These are phyloP conservation scores for Colletotrichum trifolii DNA, from an alignment of 2,329 filamentous ascomycete genomes.

Conservation along the genomic window DNA sequence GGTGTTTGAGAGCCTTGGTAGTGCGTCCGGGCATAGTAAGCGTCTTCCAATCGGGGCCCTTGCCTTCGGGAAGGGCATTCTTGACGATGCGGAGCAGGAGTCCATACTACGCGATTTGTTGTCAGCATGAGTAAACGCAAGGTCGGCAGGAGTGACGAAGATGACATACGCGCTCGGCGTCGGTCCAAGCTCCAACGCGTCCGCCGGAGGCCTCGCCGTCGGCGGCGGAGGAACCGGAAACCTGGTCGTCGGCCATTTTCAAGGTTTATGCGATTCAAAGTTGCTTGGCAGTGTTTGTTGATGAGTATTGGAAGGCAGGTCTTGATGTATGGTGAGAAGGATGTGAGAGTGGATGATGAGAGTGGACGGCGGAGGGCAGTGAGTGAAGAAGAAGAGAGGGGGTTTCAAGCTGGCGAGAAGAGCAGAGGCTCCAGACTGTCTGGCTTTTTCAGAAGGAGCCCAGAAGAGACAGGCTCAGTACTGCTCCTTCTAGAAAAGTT, in stretches of 20 bases:
- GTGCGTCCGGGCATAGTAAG: constrained; percentile 52
- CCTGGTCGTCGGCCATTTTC: constrained; percentile 42
- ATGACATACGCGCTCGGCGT: constrained; percentile 47
- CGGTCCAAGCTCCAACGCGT: constrained; percentile 46
- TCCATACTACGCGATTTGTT: constrained; percentile 42
- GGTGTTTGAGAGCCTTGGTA: constrained; percentile 50
- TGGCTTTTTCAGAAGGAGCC: no score
- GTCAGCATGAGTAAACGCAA: neutral
- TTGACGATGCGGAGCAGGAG: constrained; percentile 49
- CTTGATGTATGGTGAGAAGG: no score
- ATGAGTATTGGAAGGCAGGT: no score
- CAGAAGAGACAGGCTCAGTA: no score
- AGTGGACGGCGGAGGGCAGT: no score
- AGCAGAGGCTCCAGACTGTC: no score
- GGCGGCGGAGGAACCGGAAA: constrained; percentile 25
- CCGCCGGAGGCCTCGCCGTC: constrained; percentile 37
- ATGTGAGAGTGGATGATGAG: no score
- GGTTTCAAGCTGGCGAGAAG: no score
- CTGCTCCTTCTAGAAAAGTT: no score
- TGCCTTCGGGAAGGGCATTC: constrained; percentile 41
- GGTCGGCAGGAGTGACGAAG: neutral
- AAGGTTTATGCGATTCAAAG: neutral
- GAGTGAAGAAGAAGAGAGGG: no score
- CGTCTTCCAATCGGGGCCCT: constrained; percentile 48
- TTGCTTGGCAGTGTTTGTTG: no score